Base-by-base conservation (phyloP, 352 stramenopile genomes). In the Phytophthora tubulina region DNA sequence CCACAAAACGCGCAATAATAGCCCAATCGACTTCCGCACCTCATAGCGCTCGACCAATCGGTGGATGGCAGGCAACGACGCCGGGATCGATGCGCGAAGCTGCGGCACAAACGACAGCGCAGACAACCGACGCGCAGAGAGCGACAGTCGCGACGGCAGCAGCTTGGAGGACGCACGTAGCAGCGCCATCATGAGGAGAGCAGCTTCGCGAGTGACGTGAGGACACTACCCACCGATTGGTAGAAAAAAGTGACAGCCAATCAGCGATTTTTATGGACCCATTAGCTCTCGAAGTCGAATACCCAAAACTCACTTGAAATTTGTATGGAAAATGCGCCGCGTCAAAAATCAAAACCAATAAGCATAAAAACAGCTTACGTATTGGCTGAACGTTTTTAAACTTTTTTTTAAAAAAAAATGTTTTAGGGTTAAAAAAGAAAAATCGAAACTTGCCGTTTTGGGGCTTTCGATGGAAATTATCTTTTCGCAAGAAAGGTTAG, bases 61-160 rank as follows among this genome's bases (percentile, higher is more conserved):
- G 30, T 84, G 81, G 55, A 91, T 84, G 10, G 69, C 55, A 30
- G 77, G 54, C 38, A 89, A 72, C 33, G 75, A 69, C 63, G 65
- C 33, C 0, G 83, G 83, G 56, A 89, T 88, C 21, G 72, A 78
- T 35, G 75, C 72, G 27, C 80, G 82, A 52, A 91, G 70, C 56
- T 88, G 76, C 32, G 83, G 67, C 45, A 91, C 67, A 59, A 86
- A 81, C 35, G 73, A 67, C 38, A 89, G 75, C 49, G 76, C 76
- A 15, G 83, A 86, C 31, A 83, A 48, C 32, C 38, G 33, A 3
- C 69, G 72, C 42, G 49, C 11, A 14, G 38, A 33, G 2, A 46
- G 27, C 30, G 42, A 2, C 17, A 50, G 17, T 5, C 21, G 90
- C 13, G 56, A 78, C 57, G 59, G 67, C 49, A 50, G 33, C 39